Conservation (phyloP, 306 rosid genomes). For the Ziziphus jujuba region DNA sequence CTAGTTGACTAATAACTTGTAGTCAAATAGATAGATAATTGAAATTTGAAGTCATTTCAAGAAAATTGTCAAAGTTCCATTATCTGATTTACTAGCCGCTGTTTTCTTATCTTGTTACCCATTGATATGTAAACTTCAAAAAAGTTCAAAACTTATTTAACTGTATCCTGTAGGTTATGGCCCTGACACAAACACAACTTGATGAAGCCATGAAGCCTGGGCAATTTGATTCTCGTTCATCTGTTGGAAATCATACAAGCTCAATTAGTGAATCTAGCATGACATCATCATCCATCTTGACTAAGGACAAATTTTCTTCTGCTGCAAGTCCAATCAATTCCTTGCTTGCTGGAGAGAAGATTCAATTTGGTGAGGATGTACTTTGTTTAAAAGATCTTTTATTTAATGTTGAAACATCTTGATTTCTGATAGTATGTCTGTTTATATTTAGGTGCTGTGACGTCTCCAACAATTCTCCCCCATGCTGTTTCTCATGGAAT, state of each 20-base stretch:
- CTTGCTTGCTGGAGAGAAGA: slow-evolving; percentile 96
- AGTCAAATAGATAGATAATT: not conserved
- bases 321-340: slow-evolving; percentile 77
- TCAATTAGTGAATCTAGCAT: slow-evolving; percentile 57
- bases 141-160: slow-evolving; percentile 24
- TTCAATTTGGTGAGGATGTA: slow-evolving; percentile 85
- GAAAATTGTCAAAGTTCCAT: not conserved
- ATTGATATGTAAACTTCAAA: slow-evolving; percentile 1
- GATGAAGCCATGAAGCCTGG: slow-evolving; percentile 95
- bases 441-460: slow-evolving; percentile 75
- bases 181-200: slow-evolving; percentile 87
- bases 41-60: not conserved
- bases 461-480: slow-evolving; percentile 89
- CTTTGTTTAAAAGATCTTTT: slow-evolving; percentile 1
- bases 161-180: slow-evolving; percentile 63
- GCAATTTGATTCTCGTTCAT: slow-evolving; percentile 66
- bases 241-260: slow-evolving; percentile 54
- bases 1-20: too few species aligned
- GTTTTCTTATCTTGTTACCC: not conserved
- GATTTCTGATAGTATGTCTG: slow-evolving; percentile 13
- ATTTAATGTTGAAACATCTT: slow-evolving; percentile 9
- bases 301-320: slow-evolving; percentile 74
- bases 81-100: not conserved
- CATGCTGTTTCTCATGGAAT: slow-evolving; percentile 62
- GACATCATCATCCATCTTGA: slow-evolving; percentile 69